Evolutionary conservation across 2,329 filamentous ascomycete genomes (phyloP).

Genomic region (Leptodontidium sp.): DNA sequence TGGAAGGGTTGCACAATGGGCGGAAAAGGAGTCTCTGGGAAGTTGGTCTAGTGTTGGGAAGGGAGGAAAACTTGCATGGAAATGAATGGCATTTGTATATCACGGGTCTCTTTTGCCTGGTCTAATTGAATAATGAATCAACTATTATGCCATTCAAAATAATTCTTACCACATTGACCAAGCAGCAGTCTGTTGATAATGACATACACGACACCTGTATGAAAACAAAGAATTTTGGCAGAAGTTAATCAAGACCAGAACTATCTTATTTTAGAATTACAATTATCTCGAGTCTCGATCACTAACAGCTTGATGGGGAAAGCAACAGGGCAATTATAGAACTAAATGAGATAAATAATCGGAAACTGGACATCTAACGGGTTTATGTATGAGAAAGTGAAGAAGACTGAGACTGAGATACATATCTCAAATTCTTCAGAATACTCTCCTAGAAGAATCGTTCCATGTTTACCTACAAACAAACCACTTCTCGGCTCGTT

Average conservation of each 20-base stretch:
- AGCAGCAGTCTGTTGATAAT: too few species aligned
- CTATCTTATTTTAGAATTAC: too few species aligned
- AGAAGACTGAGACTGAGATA: neutral
- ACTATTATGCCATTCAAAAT: neutral
- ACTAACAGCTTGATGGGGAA: too few species aligned
- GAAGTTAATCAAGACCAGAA: too few species aligned
- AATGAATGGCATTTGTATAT: constrained; percentile 11
- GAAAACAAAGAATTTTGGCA: too few species aligned
- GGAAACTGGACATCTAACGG: too few species aligned
- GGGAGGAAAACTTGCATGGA: neutral
- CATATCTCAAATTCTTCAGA: neutral
- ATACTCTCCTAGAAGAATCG: neutral
- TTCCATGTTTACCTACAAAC: neutral
- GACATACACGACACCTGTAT: too few species aligned
- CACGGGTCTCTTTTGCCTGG: neutral
- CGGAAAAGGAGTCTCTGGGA: neutral
- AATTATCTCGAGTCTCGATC: too few species aligned
- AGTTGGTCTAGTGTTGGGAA: neutral
- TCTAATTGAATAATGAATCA: neutral
- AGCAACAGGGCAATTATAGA: too few species aligned
- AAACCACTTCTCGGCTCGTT: constrained; percentile 6
- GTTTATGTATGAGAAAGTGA: too few species aligned
- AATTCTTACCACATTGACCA: too few species aligned
- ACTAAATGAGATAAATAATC: too few species aligned
- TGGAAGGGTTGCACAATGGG: neutral